phyloP scores from a whole-genome alignment of 306 rosid species.

The Echinosophora koreensis region DNA sequence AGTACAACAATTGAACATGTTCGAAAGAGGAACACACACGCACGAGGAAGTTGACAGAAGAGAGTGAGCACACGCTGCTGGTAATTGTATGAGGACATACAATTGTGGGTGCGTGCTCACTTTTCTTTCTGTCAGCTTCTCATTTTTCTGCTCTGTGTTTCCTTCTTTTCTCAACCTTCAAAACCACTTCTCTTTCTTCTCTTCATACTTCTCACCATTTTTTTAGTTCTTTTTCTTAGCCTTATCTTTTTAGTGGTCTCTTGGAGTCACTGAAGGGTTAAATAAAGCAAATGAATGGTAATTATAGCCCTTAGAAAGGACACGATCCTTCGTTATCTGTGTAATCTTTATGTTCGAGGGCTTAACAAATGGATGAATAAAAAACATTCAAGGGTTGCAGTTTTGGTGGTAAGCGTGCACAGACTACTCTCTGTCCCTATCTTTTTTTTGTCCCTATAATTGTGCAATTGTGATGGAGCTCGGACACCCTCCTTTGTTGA shows the following conservation, averaged over 20 bases:
- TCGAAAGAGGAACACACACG: constrained; percentile 23
- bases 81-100: constrained; percentile 58
- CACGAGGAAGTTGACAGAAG: constrained; percentile 66
- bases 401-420: background rate
- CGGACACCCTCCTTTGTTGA: constrained; percentile 15
- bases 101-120: constrained; percentile 61
- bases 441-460: background rate
- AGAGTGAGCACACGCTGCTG: constrained; percentile 74
- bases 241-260: no score
- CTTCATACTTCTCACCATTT: background rate
- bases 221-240: no score
- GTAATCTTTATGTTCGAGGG: background rate
- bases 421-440: background rate
- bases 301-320: background rate
- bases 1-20: background rate
- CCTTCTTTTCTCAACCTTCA: background rate
- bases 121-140: constrained; percentile 58
- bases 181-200: background rate
- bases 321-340: background rate
- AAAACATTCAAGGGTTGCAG: background rate
- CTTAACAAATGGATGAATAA: background rate
- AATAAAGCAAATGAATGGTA: background rate
- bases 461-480: constrained; percentile 15
- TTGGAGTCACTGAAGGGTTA: background rate
- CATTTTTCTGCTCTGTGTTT: background rate